phyloP scores from a whole-genome alignment of 1,284 basidiomycete genomes.

The Irpex sp. region DNA sequence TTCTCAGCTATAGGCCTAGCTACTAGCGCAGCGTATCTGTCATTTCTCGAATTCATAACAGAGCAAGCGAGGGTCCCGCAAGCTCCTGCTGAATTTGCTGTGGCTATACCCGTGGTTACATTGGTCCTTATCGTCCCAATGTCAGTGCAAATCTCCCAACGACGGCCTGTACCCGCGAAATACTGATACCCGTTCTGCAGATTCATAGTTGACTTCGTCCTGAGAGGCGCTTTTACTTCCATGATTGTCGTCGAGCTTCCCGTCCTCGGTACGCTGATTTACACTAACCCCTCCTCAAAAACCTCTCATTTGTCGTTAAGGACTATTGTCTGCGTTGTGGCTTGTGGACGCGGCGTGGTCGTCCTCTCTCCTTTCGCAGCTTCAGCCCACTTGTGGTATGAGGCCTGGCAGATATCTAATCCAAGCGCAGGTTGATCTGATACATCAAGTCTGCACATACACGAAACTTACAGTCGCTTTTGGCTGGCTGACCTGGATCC shows the following conservation, averaged over 20 bases:
- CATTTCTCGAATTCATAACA: neutral
- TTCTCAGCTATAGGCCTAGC: neutral
- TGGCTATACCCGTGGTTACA: neutral
- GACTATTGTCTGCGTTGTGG: slow-evolving; percentile 13
- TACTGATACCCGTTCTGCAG: slow-evolving; percentile 9
- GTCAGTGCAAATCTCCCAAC: neutral
- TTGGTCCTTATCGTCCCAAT: neutral
- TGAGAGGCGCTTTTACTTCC: slow-evolving; percentile 24
- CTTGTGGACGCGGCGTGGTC: slow-evolving; percentile 11
- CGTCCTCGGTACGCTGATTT: slow-evolving; percentile 20
- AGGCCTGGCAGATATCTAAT: neutral
- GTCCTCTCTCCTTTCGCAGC: neutral
- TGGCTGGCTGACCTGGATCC: slow-evolving; percentile 11
- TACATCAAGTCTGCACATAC: slow-evolving; percentile 7
- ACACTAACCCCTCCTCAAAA: neutral
- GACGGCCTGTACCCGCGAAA: neutral
- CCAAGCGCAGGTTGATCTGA: neutral
- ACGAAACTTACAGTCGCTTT: slow-evolving; percentile 12
- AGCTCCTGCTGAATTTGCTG: neutral
- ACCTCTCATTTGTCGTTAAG: neutral
- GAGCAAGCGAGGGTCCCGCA: neutral
- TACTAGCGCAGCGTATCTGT: neutral
- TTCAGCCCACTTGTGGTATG: slow-evolving; percentile 6
- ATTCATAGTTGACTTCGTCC: slow-evolving; percentile 20
- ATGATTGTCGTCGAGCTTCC: slow-evolving; percentile 24